Conservation (phyloP, 2,329 filamentous ascomycete genomes). For the Fusarium sp. region DNA sequence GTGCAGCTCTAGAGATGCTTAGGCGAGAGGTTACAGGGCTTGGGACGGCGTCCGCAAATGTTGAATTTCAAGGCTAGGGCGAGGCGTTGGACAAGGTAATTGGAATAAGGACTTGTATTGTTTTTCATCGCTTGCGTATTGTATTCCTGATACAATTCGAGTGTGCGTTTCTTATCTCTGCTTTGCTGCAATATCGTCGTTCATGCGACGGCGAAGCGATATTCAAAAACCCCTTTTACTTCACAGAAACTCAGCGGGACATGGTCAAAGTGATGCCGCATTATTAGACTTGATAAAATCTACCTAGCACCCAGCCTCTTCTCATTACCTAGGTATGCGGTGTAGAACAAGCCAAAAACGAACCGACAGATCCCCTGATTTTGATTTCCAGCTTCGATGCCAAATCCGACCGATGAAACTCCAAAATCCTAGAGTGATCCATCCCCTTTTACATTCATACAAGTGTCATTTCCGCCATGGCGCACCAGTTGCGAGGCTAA, state of each 20-base stretch:
- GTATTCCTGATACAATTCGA: background rate
- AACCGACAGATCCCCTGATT: slow-evolving; percentile 27
- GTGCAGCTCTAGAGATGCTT: background rate
- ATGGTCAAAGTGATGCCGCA: slow-evolving; percentile 7
- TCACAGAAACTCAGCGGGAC: background rate
- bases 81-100: slow-evolving; percentile 34
- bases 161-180: background rate
- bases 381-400: slow-evolving; percentile 39
- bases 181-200: background rate
- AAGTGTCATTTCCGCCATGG: slow-evolving; percentile 3
- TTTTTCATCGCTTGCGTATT: background rate
- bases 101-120: background rate
- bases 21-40: background rate
- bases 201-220: background rate
- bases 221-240: background rate
- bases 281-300: slow-evolving; percentile 29
- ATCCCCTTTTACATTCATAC: slow-evolving; percentile 11
- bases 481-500: background rate
- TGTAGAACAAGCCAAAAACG: slow-evolving; percentile 36
- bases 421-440: slow-evolving; percentile 24
- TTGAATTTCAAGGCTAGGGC: slow-evolving; percentile 30
- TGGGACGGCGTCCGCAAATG: slow-evolving; percentile 25
- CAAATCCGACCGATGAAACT: slow-evolving; percentile 36
- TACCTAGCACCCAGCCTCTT: slow-evolving; percentile 35
- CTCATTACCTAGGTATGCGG: slow-evolving; percentile 40